phyloP scores from a whole-genome alignment of 306 rosid species.

The Cyclanthera cordifolia region DNA sequence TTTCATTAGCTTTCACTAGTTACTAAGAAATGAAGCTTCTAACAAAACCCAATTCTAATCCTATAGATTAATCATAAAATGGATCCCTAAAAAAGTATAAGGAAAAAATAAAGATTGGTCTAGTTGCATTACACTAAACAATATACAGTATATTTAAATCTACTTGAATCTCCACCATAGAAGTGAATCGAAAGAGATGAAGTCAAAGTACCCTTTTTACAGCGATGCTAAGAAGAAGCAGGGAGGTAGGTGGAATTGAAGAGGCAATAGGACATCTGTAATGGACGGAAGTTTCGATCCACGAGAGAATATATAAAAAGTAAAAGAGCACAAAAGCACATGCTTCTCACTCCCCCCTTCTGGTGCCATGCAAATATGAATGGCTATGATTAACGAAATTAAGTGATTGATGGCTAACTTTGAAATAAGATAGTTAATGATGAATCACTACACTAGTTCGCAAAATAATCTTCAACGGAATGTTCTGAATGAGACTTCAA shows the following conservation, averaged over 20 bases:
- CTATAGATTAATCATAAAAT: not conserved
- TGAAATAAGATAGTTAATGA: not conserved
- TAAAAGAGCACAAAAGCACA: not conserved
- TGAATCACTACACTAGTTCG: not conserved
- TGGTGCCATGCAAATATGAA: not conserved
- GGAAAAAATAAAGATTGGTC: too few relatives aligned
- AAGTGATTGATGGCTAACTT: not conserved
- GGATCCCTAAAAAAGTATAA: conserved; percentile 1
- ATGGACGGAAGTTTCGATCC: not conserved
- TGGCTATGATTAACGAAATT: not conserved
- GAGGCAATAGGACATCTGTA: not conserved
- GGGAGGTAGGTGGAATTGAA: not conserved
- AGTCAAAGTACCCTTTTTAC: not conserved
- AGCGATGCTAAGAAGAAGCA: not conserved
- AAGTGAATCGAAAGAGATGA: not conserved
- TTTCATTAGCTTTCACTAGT: not conserved
- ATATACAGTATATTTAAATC: not conserved
- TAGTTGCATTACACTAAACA: not conserved
- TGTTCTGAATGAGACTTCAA: conserved; percentile 4
- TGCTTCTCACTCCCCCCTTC: not conserved
- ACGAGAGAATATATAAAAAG: not conserved
- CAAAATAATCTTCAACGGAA: not conserved
- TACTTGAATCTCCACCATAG: not conserved
- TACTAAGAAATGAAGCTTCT: not conserved
- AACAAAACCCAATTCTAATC: not conserved